phyloP scores from a whole-genome alignment of 768 basidiomycete genomes.

The Pholiota conissans region DNA sequence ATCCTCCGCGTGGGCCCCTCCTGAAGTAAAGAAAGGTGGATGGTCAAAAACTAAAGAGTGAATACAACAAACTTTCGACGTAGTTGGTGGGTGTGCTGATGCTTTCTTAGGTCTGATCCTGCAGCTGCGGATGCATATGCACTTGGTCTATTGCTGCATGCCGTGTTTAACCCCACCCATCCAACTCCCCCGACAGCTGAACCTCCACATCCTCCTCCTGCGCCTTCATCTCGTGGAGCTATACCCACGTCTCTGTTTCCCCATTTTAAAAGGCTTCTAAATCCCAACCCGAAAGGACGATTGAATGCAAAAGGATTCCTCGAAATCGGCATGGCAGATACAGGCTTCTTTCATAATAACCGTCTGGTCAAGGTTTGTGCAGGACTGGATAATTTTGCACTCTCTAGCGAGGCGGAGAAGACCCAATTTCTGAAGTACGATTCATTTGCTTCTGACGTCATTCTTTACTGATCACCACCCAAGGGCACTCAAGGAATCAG shows the following conservation, averaged over 20 bases:
- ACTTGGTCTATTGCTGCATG: conserved; percentile 82
- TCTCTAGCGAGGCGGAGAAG: conserved; percentile 83
- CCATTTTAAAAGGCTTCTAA: conserved; percentile 83
- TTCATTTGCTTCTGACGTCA: not conserved
- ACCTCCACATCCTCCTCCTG: conserved; percentile 76
- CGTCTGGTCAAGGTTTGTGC: conserved; percentile 81
- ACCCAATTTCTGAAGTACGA: conserved; percentile 61
- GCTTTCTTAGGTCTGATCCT: conserved; percentile 40
- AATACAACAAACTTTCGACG: conserved; percentile 17
- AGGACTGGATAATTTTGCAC: conserved; percentile 82
- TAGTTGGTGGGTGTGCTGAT: conserved; percentile 4
- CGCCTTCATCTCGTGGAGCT: conserved; percentile 71
- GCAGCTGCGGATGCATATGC: conserved; percentile 84
- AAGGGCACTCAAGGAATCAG: conserved; percentile 78
- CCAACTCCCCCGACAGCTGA: conserved; percentile 66
- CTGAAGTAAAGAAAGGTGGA: conserved; percentile 87
- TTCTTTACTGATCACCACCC: conserved; percentile 15
- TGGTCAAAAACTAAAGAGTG: conserved; percentile 87
- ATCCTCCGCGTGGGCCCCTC: conserved; percentile 61
- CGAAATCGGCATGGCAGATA: conserved; percentile 75
- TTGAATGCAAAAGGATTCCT: conserved; percentile 77
- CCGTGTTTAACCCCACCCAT: conserved; percentile 84
- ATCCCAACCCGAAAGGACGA: conserved; percentile 83
- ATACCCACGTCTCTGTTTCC: conserved; percentile 79
- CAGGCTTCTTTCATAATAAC: conserved; percentile 85